Percentiles rank a stretch among this genome's conserved stretches.
These are phyloP conservation scores for Boletellus ananas DNA, from an alignment of 768 basidiomycete species.

Conservation along the genomic window DNA sequence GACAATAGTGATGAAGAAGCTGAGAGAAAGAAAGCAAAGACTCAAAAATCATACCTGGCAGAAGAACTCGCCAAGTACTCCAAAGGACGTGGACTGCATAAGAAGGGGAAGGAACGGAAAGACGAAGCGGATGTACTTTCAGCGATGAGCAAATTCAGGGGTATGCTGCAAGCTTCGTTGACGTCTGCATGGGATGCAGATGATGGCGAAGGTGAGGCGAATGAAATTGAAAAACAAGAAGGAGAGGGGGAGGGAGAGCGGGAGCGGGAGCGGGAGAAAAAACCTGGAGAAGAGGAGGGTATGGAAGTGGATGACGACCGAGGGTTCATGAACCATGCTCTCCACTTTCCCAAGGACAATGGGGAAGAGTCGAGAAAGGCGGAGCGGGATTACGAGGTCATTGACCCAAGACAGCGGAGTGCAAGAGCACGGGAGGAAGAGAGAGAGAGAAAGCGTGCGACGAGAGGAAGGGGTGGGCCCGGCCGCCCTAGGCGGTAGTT, in stretches of 20 bases:
- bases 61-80: slow-evolving; percentile 82
- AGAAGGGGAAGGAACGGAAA: slow-evolving; percentile 54
- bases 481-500: slow-evolving; percentile 22
- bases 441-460: slow-evolving; percentile 52
- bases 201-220: slow-evolving; percentile 15
- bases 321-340: slow-evolving; percentile 67
- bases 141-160: slow-evolving; percentile 65
- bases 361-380: slow-evolving; percentile 72
- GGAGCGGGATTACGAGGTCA: slow-evolving; percentile 84
- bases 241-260: slow-evolving; percentile 1
- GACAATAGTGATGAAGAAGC: slow-evolving; percentile 64
- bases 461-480: slow-evolving; percentile 21
- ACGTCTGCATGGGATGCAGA: slow-evolving; percentile 31
- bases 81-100: slow-evolving; percentile 56
- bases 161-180: slow-evolving; percentile 51
- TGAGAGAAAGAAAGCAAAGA: slow-evolving; percentile 53
- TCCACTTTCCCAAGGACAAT: slow-evolving; percentile 78
- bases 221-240: slow-evolving; percentile 6
- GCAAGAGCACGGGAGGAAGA: slow-evolving; percentile 79
- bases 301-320: slow-evolving; percentile 78
- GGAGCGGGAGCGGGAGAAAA: slow-evolving; percentile 9
- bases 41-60: slow-evolving; percentile 64
- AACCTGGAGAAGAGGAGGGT: slow-evolving; percentile 39
- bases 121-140: slow-evolving; percentile 74
- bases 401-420: slow-evolving; percentile 73